A percentile compares a stretch with the other conserved stretches of the same genome.
Conservation (phyloP, 176 grass and related monocot genomes). For the Dactylis glomerata region DNA sequence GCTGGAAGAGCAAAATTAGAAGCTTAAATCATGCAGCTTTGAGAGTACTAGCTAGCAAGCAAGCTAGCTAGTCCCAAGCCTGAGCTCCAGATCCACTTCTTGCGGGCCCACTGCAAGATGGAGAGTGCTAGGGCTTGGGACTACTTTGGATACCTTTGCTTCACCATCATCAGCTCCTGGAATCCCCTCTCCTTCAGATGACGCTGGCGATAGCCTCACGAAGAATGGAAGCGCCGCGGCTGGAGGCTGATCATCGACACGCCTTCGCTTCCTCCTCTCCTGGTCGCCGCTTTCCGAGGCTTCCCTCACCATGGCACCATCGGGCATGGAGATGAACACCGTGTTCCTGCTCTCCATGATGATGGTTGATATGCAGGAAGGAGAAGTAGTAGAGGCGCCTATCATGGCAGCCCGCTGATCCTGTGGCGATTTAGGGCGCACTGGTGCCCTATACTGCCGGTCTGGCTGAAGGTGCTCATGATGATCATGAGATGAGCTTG, state of each 20-base stretch:
- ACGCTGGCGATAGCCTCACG: background rate
- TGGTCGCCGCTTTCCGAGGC: background rate
- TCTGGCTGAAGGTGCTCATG: background rate
- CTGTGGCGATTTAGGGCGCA: conserved; percentile 16
- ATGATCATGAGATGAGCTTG: background rate
- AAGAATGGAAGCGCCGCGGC: background rate
- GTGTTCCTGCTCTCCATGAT: conserved; percentile 44
- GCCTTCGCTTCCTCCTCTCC: conserved; percentile 37
- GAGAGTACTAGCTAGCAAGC: conserved; percentile 5
- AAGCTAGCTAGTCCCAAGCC: conserved; percentile 40
- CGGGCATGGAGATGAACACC: conserved; percentile 26
- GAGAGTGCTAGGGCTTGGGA: conserved; percentile 41
- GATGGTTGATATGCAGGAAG: conserved; percentile 38
- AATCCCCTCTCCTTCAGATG: conserved; percentile 8
- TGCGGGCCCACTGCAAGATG: conserved; percentile 29
- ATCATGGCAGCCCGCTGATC: background rate
- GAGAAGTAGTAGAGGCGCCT: background rate
- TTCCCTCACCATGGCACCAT: background rate
- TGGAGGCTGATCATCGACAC: background rate
- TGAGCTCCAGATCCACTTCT: conserved; percentile 56
- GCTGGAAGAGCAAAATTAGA: conserved; percentile 7
- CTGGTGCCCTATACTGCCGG: background rate
- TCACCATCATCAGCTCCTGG: conserved; percentile 3
- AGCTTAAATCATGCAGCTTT: conserved; percentile 18
- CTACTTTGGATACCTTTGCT: conserved; percentile 34